Evolutionary conservation across 2,329 filamentous ascomycete genomes (phyloP).

Genomic region (Macrophomina phaseolina): DNA sequence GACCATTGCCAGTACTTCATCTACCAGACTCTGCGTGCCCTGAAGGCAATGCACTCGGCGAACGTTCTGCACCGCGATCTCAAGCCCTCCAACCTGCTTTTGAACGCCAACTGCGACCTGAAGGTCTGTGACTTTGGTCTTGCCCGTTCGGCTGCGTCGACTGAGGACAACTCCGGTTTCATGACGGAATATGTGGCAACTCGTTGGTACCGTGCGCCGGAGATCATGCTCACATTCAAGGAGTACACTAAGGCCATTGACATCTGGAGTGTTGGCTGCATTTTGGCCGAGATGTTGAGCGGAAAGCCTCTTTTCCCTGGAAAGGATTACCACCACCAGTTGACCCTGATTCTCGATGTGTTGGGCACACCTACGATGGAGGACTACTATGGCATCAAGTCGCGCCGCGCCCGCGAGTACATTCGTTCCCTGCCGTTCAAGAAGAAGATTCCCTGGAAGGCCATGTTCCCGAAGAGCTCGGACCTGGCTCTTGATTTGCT

Average conservation of each 20-base stretch:
- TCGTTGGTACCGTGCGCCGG: constrained; percentile 97
- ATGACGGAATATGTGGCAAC: constrained; percentile 99
- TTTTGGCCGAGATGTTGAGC: constrained; percentile 97
- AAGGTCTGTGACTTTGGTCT: constrained; percentile 99
- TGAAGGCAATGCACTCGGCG: constrained; percentile 99
- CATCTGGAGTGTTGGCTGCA: constrained; percentile 98
- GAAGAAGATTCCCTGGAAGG: constrained; percentile 99
- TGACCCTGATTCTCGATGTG: constrained; percentile 95
- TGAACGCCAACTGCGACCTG: constrained; percentile 98
- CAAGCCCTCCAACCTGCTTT: constrained; percentile 94
- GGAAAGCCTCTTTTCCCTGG: constrained; percentile 98
- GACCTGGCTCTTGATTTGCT: constrained; percentile 91
- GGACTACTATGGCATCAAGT: constrained; percentile 99
- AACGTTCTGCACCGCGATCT: constrained; percentile 97
- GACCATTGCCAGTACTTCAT: constrained; percentile 99
- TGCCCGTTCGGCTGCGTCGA: constrained; percentile 91
- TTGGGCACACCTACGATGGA: constrained; percentile 99
- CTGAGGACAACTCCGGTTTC: constrained; percentile 99
- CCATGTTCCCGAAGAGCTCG: constrained; percentile 99
- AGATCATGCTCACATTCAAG: constrained; percentile 99
- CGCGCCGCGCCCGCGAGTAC: constrained; percentile 93
- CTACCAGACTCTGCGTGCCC: constrained; percentile 95
- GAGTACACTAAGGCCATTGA: constrained; percentile 99
- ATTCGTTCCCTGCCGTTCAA: constrained; percentile 98
- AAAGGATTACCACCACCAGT: constrained; percentile 98